Conservation (phyloP, 139 green algal genomes). For the Auxenochlorella pyrenoidosa region DNA sequence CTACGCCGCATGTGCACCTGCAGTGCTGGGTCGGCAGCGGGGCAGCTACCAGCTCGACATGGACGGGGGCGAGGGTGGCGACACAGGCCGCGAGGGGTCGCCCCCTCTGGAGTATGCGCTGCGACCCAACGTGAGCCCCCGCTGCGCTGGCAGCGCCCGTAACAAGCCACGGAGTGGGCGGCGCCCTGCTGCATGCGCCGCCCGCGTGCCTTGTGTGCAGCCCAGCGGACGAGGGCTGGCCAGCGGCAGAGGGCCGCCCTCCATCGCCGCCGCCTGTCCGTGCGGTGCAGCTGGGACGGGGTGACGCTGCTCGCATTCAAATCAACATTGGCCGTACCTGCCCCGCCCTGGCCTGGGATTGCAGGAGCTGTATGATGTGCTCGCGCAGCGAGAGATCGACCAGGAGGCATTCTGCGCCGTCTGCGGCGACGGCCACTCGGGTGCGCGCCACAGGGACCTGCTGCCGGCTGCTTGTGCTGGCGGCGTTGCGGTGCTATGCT, state of each 20-base stretch:
- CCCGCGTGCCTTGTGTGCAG: no score
- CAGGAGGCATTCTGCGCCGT: constrained; percentile 90
- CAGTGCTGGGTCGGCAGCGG: constrained; percentile 32
- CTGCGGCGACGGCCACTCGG: constrained; percentile 80
- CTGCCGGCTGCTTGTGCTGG: no score
- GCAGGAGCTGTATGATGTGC: constrained; percentile 51
- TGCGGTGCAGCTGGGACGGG: no score
- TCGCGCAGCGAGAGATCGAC: constrained; percentile 55
- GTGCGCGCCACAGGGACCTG: not conserved
- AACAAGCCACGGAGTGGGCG: not conserved
- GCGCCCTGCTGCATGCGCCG: not conserved
- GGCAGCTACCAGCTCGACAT: not conserved
- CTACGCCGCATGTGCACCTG: not conserved
- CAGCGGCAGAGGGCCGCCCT: no score
- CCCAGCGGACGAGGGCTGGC: no score
- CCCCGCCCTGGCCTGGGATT: no score
- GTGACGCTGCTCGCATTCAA: no score
- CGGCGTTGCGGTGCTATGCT: no score
- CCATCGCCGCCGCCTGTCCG: no score
- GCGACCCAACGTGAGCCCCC: constrained; percentile 28
- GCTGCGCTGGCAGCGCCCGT: not conserved
- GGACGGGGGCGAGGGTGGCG: not conserved
- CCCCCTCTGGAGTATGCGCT: constrained; percentile 19
- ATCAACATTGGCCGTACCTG: no score
- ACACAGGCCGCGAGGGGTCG: not conserved